Evolutionary conservation across 345 rosid genomes (phyloP).

Genomic region (Gossypium bickii): DNA sequence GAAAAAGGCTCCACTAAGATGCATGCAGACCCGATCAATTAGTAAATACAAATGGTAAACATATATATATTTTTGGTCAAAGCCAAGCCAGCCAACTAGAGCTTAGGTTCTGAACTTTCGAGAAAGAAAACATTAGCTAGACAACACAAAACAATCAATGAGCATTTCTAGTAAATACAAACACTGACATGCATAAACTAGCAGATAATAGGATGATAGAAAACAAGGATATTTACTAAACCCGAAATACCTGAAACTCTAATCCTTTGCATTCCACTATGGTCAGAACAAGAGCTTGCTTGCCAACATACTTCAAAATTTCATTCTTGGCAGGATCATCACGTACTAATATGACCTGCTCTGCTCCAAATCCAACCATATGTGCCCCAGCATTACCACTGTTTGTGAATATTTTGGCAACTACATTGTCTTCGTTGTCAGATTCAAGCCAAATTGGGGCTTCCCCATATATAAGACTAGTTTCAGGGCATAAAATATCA

Average conservation of each 20-base stretch:
- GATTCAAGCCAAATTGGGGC: constrained; percentile 42
- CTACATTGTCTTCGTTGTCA: constrained; percentile 28
- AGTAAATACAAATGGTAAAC: neutral
- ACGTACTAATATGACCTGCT: constrained; percentile 46
- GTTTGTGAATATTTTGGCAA: constrained; percentile 41
- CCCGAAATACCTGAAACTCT: constrained; percentile 44
- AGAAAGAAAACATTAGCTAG: neutral
- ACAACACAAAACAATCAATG: neutral
- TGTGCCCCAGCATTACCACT: constrained; percentile 10
- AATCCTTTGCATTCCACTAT: constrained; percentile 48
- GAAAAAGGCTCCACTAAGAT: neutral
- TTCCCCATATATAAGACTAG: constrained; percentile 42
- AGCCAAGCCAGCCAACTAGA: neutral
- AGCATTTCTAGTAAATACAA: neutral
- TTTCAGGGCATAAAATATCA: constrained; percentile 37
- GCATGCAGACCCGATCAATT: neutral
- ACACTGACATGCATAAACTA: neutral
- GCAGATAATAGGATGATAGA: neutral
- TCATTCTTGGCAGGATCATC: constrained; percentile 34
- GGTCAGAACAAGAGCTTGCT: constrained; percentile 48
- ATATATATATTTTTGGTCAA: neutral
- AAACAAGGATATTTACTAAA: neutral
- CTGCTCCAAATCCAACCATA: constrained; percentile 46
- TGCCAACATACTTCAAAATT: constrained; percentile 29
- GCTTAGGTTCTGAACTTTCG: neutral